Evolutionary conservation across 2,329 filamentous ascomycete species (phyloP), one percentile per base, ranked within the genome.

Genomic region (Fusarium liriodendri): DNA sequence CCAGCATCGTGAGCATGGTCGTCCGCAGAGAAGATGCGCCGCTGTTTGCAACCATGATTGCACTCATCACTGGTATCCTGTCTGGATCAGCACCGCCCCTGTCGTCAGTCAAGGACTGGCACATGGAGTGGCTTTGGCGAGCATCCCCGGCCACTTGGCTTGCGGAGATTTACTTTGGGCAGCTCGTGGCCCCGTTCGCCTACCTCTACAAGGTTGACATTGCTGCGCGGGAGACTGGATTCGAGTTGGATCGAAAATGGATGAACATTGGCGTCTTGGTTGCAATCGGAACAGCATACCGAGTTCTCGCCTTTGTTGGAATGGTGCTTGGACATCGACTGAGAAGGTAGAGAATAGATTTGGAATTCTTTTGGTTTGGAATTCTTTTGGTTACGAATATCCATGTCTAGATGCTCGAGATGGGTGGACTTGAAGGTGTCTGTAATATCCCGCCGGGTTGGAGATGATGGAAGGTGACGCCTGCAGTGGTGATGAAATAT

Each of bases 101-200:
- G 27, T 77, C 80, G 6, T 85, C 83, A 62, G 88, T 89, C 10
- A 82, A 83, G 67, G 73, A 74, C 0, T 90, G 88, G 89, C 83
- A 88, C 45, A 73, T 90, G 74, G 84, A 85, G 63, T 89, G 88
- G 87, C 79, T 90, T 13, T 90, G 89, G 88, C 82, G 88, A 16
- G 76, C 84, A 18, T 86, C 83, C 11, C 89, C 88, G 0, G 88
- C 85, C 3, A 86, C 87, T 1, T 90, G 88, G 89, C 82, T 89
- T 27, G 85, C 87, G 0, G 89, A 91, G 78, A 78, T 87, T 14
- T 90, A 90, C 76, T 89, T 89, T 71, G 86, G 85, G 0, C 82
- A 87, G 76, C 85, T 89, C 60, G 79, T 89, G 6, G 78, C 74
- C 29, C 88, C 87, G 1, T 83, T 89, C 70, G 77, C 71, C 0